Conservation (phyloP, 2,329 filamentous ascomycete species). For the Magnaporthiopsis rhizophila region DNA sequence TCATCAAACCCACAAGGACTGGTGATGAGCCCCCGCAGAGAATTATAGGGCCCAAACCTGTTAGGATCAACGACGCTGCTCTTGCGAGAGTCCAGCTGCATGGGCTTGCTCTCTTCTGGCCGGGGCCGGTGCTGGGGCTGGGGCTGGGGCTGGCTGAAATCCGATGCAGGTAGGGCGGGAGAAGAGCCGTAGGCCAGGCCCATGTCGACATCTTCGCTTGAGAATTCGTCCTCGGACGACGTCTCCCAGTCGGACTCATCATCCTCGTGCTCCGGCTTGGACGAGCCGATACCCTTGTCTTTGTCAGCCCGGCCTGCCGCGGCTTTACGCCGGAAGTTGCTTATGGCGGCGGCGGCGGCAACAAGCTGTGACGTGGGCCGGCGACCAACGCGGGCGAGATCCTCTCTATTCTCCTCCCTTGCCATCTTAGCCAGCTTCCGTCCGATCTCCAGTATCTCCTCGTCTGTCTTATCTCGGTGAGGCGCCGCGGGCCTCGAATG, state of each 20-base stretch:
- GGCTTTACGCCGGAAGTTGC: conserved; percentile 31
- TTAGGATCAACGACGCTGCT: conserved; percentile 48
- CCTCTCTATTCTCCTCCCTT: conserved; percentile 40
- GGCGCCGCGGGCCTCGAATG: conserved; percentile 7
- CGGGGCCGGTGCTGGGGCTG: background rate
- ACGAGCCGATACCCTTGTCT: conserved; percentile 29
- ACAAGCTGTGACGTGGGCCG: conserved; percentile 28
- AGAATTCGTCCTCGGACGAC: conserved; percentile 30
- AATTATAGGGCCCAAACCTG: conserved; percentile 53
- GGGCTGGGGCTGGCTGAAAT: conserved; percentile 16
- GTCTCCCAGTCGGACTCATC: conserved; percentile 50
- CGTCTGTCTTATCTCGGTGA: conserved; percentile 38
- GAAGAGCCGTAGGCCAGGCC: conserved; percentile 31
- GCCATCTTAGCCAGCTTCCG: conserved; percentile 46
- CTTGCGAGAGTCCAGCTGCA: conserved; percentile 29
- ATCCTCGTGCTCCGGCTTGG: conserved; percentile 28
- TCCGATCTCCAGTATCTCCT: conserved; percentile 49
- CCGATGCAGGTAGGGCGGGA: conserved; percentile 20
- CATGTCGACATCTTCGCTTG: conserved; percentile 31
- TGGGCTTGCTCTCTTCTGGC: background rate
- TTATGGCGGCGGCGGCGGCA: conserved; percentile 32
- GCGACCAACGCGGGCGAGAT: conserved; percentile 34
- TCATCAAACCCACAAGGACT: conserved; percentile 48
- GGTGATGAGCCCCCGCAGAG: conserved; percentile 47
- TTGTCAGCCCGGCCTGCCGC: conserved; percentile 23